A percentile compares a stretch with the other conserved stretches of the same genome.
phyloP scores from a whole-genome alignment of 108 stramenopile species.

The Hondaea fermentalgiana region DNA sequence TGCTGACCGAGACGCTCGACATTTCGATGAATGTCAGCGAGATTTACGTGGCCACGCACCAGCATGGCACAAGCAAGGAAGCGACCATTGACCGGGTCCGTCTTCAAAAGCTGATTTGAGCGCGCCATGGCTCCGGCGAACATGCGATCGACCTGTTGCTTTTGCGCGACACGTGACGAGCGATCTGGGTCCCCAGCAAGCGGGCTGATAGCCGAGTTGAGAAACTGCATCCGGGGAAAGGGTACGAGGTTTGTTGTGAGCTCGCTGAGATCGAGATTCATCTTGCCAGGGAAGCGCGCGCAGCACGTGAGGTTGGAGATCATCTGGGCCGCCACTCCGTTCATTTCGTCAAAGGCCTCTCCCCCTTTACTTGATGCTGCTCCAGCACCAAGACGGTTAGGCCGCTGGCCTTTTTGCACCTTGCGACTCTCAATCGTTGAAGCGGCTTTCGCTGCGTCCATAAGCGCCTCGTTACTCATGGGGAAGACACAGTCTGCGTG shows the following conservation, averaged over 20 bases:
- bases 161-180: background rate
- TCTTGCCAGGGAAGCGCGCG: conserved; percentile 46
- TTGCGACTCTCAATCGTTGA: background rate
- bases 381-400: background rate
- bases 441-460: background rate
- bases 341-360: conserved; percentile 53
- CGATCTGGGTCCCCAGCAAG: background rate
- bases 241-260: conserved; percentile 59
- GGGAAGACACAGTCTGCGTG: conserved; percentile 57
- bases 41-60: conserved; percentile 37
- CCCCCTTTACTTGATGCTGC: background rate
- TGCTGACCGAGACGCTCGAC: conserved; percentile 26
- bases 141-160: conserved; percentile 2
- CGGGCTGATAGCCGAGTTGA: conserved; percentile 15
- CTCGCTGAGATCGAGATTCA: conserved; percentile 63
- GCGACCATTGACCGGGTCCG: conserved; percentile 20
- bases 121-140: conserved; percentile 28
- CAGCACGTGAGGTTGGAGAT: conserved; percentile 49
- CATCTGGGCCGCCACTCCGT: conserved; percentile 46
- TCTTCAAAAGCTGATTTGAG: conserved; percentile 27
- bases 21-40: conserved; percentile 39
- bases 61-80: conserved; percentile 48
- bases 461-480: conserved; percentile 48
- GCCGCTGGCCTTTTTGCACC: background rate
- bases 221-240: conserved; percentile 52